Evolutionary conservation across 306 rosid species (phyloP), one percentile per base, ranked within the genome.

Genomic region (Sophora flavescens): DNA sequence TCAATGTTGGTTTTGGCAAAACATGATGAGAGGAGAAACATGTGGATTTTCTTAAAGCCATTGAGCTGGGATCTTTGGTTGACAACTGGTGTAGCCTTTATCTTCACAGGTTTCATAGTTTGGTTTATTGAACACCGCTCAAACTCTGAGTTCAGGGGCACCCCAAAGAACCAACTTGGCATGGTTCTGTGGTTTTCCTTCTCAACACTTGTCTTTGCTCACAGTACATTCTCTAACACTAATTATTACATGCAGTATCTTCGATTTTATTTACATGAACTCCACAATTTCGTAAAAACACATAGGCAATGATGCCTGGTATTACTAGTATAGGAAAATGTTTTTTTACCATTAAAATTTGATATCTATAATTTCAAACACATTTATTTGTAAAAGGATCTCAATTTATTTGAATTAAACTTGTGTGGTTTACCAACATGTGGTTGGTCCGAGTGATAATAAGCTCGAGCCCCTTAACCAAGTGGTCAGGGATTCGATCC

Each of bases 41-140:
- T 85, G 11, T 83, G 91, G 91, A 74, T 87, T 45, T 87, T 87
- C 73, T 48, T 85, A 26, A 80, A 80, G 68, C 87, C 91, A 0
- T 39, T 85, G 26, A 85, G 86, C 45, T 76, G 44, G 80, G 73
- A 59, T 51, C 87, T 80, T 35, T 87, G 89, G 91, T 44, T 85
- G 14, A 56, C 86, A 12, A 72, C 38, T 10, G 60, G 47, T 2
- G 71, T 4, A 39, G 82, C 75, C 10, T 78, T 77, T 33, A 16
- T 84, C 45, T 8, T 77, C 30, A 87, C 75, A 7, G 83, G 88
- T 15, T 38, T 75, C 47, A 70, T 84, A 11, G n/a, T 87, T 16
- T 77, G 85, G 75, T 44, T 78, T 60, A 77, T 81, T 35, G 90
- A 87, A 70, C 78, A 80, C 35, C 81, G 52, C 33, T 48, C 61